Conservation (phyloP, 805 yeast genomes). For the Metschnikowia similis region DNA sequence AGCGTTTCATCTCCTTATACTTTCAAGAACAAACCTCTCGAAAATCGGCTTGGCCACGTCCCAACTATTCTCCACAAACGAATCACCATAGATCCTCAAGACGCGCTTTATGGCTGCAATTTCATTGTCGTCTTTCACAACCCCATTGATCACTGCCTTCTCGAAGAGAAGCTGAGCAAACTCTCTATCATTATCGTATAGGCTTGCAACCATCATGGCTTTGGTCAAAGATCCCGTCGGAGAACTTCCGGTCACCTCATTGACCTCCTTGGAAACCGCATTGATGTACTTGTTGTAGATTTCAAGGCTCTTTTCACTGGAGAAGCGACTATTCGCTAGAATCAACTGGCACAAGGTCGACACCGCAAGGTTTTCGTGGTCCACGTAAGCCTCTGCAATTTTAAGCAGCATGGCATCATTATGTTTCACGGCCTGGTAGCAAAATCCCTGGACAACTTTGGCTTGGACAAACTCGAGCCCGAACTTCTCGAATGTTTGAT, state of each 20-base stretch:
- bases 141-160: slow-evolving; percentile 37
- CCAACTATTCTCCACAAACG: slow-evolving; percentile 35
- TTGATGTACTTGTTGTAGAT: slow-evolving; percentile 45
- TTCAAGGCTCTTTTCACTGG: slow-evolving; percentile 36
- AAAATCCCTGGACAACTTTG: slow-evolving; percentile 36
- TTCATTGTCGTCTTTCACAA: slow-evolving; percentile 38
- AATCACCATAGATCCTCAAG: slow-evolving; percentile 51
- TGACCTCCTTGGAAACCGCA: slow-evolving; percentile 28
- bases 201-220: slow-evolving; percentile 39
- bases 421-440: slow-evolving; percentile 36
- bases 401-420: slow-evolving; percentile 23
- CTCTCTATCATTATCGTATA: slow-evolving; percentile 47
- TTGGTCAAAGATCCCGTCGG: slow-evolving; percentile 45
- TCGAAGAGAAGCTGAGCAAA: slow-evolving; percentile 51
- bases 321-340: slow-evolving; percentile 37
- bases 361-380: slow-evolving; percentile 25
- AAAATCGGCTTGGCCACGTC: slow-evolving; percentile 27
- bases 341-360: slow-evolving; percentile 39
- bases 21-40: slow-evolving; percentile 23
- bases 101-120: slow-evolving; percentile 36
- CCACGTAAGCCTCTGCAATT: slow-evolving; percentile 36
- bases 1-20: slow-evolving; percentile 5
- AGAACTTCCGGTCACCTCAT: slow-evolving; percentile 30
- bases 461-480: slow-evolving; percentile 40
- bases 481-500: slow-evolving; percentile 33